Conservation (phyloP, 352 stramenopile genomes). For the Phytopythium montanum region DNA sequence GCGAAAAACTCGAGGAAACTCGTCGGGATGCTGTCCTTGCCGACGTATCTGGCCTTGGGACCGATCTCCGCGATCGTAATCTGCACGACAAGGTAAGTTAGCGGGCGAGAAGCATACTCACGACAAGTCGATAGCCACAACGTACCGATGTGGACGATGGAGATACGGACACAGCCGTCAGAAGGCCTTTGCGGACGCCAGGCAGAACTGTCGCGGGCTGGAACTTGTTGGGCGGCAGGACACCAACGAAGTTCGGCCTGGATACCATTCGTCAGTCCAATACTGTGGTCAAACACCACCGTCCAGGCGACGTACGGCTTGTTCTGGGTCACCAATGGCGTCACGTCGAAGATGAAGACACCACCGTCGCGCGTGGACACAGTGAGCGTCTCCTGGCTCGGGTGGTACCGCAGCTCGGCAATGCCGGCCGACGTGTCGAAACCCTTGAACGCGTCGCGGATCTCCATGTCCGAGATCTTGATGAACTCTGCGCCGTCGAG, state of each 20-base stretch:
- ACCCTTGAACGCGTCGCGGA: slow-evolving; percentile 50
- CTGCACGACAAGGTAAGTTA: slow-evolving; percentile 11
- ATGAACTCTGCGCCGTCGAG: slow-evolving; percentile 33
- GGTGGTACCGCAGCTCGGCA: slow-evolving; percentile 60
- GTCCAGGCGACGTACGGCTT: slow-evolving; percentile 33
- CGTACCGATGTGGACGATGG: slow-evolving; percentile 33
- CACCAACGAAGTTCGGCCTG: slow-evolving; percentile 32
- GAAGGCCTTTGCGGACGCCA: slow-evolving; percentile 37
- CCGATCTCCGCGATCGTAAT: slow-evolving; percentile 49
- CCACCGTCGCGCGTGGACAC: slow-evolving; percentile 58
- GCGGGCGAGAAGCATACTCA: neutral
- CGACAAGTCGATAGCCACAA: neutral
- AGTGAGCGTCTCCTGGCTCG: slow-evolving; percentile 51
- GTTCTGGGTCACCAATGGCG: slow-evolving; percentile 41
- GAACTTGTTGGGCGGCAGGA: slow-evolving; percentile 52
- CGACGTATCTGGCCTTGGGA: slow-evolving; percentile 47
- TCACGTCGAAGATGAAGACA: slow-evolving; percentile 66
- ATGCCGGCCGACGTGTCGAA: slow-evolving; percentile 58
- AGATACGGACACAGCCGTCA: slow-evolving; percentile 41
- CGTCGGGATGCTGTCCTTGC: slow-evolving; percentile 47
- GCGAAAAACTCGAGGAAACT: slow-evolving; percentile 57
- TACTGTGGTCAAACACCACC: neutral
- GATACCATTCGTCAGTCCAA: neutral
- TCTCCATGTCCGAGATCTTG: slow-evolving; percentile 58
- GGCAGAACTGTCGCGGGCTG: slow-evolving; percentile 37